Evolutionary conservation across 805 yeast genomes (phyloP).

Genomic region (Saturnispora serradocipensis): DNA sequence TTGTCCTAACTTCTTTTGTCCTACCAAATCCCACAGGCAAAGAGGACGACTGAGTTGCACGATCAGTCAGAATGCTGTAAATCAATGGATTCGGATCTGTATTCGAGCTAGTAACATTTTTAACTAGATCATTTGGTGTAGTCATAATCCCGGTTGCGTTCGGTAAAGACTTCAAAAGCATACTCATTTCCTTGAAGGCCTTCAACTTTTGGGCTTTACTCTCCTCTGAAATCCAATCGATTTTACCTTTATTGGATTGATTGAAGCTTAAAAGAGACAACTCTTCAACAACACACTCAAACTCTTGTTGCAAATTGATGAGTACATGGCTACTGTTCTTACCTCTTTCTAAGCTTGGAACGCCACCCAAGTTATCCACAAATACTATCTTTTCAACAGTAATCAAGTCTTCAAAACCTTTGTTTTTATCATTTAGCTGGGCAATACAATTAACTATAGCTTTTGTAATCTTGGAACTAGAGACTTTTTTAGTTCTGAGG

Average conservation of each 20-base stretch:
- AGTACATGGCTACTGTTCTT: constrained; percentile 72
- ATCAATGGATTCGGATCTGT: constrained; percentile 69
- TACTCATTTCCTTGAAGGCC: constrained; percentile 62
- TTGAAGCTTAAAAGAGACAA: constrained; percentile 23
- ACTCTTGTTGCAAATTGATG: constrained; percentile 79
- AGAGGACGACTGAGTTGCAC: constrained; percentile 86
- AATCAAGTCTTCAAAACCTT: constrained; percentile 25
- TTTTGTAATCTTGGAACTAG: constrained; percentile 33
- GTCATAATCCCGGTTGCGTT: constrained; percentile 72
- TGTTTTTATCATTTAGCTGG: constrained; percentile 17
- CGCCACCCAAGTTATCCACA: constrained; percentile 80
- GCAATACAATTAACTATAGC: constrained; percentile 30
- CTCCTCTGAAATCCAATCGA: constrained; percentile 6
- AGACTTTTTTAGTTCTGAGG: constrained; percentile 25
- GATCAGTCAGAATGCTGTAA: constrained; percentile 82
- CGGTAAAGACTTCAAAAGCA: constrained; percentile 42
- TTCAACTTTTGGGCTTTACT: constrained; percentile 27
- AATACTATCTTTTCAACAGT: constrained; percentile 75
- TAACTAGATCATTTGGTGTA: constrained; percentile 62
- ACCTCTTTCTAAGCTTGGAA: constrained; percentile 76
- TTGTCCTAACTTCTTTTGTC: constrained; percentile 61
- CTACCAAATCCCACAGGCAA: constrained; percentile 57
- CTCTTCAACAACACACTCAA: constrained; percentile 53
- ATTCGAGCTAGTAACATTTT: constrained; percentile 41
- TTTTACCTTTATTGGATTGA: constrained; percentile 6